These are phyloP conservation scores for Calonectria naviculata DNA, from an alignment of 2,329 filamentous ascomycete genomes.

Conservation along the genomic window DNA sequence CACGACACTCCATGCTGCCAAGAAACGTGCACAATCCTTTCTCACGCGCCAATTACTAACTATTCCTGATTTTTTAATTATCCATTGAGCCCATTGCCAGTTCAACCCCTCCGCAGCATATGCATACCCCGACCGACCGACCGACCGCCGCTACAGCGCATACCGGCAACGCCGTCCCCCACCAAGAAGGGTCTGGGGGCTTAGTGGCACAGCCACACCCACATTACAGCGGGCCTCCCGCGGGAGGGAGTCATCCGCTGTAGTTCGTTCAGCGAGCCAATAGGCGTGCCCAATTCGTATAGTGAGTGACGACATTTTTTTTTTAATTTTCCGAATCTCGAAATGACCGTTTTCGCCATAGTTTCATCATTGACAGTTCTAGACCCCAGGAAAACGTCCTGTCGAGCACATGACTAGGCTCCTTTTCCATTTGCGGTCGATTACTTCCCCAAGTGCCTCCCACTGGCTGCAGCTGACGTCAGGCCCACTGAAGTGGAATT, in stretches of 20 bases:
- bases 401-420: neutral
- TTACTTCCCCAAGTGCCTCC: too few species aligned
- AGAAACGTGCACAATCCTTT: too few species aligned
- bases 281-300: neutral
- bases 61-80: too few species aligned
- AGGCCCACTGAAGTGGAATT: neutral
- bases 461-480: neutral
- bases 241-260: neutral
- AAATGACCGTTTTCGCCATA: neutral
- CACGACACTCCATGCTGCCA: too few species aligned
- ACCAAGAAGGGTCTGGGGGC: neutral
- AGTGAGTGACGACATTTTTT: neutral
- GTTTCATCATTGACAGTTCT: neutral
- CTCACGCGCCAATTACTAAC: too few species aligned
- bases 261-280: neutral
- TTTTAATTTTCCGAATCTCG: neutral
- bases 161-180: neutral
- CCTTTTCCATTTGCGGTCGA: too few species aligned
- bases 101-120: too few species aligned
- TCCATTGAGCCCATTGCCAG: too few species aligned
- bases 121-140: neutral
- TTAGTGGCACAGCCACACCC: neutral
- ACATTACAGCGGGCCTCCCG: neutral
- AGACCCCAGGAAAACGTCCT: neutral
- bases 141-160: neutral